Conservation (phyloP, 306 rosid species). For the Cucurbita ficifolia region DNA sequence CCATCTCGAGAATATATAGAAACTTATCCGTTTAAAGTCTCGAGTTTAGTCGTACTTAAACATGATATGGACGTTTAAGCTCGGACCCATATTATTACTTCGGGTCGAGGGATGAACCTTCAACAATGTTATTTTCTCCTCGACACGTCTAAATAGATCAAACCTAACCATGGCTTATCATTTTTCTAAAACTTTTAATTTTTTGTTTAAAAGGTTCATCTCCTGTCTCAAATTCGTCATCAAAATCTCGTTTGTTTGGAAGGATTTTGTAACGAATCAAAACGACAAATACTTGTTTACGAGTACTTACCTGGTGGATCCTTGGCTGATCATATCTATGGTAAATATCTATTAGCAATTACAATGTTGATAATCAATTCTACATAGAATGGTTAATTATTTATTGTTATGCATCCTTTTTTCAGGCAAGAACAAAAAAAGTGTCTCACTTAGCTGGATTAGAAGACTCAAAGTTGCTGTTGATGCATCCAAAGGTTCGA, state of each 20-base stretch:
- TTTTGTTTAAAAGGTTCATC: conserved; percentile 40
- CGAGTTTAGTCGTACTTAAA: not conserved
- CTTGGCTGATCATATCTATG: conserved; percentile 68
- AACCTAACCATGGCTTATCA: not conserved
- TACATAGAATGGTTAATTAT: not conserved
- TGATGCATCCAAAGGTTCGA: conserved; percentile 84
- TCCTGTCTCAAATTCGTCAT: conserved; percentile 63
- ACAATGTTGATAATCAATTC: not conserved
- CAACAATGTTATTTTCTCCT: no score
- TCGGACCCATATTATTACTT: not conserved
- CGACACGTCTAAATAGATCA: not conserved
- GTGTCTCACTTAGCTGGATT: conserved; percentile 67
- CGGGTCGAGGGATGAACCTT: no score
- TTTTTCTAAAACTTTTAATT: not conserved
- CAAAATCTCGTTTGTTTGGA: conserved; percentile 84
- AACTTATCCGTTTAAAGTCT: not conserved
- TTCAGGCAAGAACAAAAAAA: conserved; percentile 46
- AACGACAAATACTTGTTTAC: conserved; percentile 84
- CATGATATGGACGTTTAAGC: not conserved
- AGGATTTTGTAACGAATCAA: conserved; percentile 81
- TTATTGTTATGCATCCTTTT: not conserved
- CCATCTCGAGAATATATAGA: not conserved
- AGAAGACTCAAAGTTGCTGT: conserved; percentile 86
- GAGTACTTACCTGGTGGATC: conserved; percentile 95
- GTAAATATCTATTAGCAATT: conserved; percentile 16